These are phyloP conservation scores for Claviceps capensis DNA, from an alignment of 2,329 filamentous ascomycete species.

Conservation along the genomic window DNA sequence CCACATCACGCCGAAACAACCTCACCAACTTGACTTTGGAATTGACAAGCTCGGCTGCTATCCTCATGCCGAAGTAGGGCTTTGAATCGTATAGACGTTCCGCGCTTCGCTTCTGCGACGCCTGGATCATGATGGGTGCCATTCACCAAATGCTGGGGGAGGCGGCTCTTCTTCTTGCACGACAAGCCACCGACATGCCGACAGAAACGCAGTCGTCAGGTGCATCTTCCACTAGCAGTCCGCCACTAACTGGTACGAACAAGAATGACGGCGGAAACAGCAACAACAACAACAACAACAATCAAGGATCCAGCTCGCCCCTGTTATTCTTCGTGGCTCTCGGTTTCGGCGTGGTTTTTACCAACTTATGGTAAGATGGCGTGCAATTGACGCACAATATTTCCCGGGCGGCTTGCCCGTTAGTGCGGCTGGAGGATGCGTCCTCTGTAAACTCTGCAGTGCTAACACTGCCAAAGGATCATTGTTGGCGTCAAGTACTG, in stretches of 20 bases:
- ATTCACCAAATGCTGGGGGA: conserved; percentile 23
- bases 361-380: conserved; percentile 76
- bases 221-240: conserved; percentile 7
- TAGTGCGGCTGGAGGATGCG: not conserved
- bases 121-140: conserved; percentile 23
- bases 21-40: not conserved
- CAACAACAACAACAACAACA: conserved; percentile 6
- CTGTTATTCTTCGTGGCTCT: conserved; percentile 78
- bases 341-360: conserved; percentile 96
- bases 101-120: not conserved
- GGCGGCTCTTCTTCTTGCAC: conserved; percentile 22
- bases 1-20: not conserved
- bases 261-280: conserved; percentile 10
- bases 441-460: not conserved
- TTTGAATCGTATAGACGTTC: not conserved
- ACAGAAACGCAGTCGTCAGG: conserved; percentile 5
- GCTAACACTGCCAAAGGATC: conserved; percentile 52
- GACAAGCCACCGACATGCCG: conserved; percentile 14
- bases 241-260: conserved; percentile 6
- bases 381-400: not conserved
- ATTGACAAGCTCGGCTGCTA: not conserved
- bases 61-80: conserved; percentile 2
- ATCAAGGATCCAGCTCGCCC: conserved; percentile 26
- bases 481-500: conserved; percentile 99
- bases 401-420: not conserved